These are phyloP conservation scores for Naganishia kalamii DNA, from an alignment of 768 basidiomycete genomes.

Conservation along the genomic window DNA sequence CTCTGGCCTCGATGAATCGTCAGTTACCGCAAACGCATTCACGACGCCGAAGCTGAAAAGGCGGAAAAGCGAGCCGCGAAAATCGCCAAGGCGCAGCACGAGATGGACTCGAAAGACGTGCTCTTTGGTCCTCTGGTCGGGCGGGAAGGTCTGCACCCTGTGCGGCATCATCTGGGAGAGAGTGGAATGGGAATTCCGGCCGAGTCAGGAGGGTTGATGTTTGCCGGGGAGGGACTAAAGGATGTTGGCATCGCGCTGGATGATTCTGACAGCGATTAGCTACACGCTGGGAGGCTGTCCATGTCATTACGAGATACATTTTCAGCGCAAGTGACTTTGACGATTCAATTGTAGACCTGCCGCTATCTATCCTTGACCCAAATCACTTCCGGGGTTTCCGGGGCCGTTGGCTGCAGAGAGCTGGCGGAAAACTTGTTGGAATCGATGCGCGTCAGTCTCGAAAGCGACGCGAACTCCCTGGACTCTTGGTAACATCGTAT, in stretches of 20 bases:
- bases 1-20: neutral
- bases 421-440: too few species aligned
- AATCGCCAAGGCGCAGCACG: conserved; percentile 27
- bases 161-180: conserved; percentile 7
- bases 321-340: too few species aligned
- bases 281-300: too few species aligned
- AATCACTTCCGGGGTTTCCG: too few species aligned
- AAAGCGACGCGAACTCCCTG: too few species aligned
- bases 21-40: conserved; percentile 46
- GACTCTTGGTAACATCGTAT: too few species aligned
- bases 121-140: conserved; percentile 36
- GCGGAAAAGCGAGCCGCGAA: conserved; percentile 38
- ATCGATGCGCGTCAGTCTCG: too few species aligned
- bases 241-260: conserved; percentile 31
- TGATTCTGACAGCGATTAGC: conserved; percentile 25
- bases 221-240: conserved; percentile 35
- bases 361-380: too few species aligned
- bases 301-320: too few species aligned
- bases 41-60: conserved; percentile 36
- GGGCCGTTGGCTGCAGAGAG: too few species aligned
- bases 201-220: conserved; percentile 32
- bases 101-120: conserved; percentile 31
- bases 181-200: conserved; percentile 37
- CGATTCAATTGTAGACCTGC: too few species aligned
- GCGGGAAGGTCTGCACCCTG: conserved; percentile 9